Evolutionary conservation across 768 basidiomycete genomes (phyloP).

Genomic region (Lentinula detonsa): DNA sequence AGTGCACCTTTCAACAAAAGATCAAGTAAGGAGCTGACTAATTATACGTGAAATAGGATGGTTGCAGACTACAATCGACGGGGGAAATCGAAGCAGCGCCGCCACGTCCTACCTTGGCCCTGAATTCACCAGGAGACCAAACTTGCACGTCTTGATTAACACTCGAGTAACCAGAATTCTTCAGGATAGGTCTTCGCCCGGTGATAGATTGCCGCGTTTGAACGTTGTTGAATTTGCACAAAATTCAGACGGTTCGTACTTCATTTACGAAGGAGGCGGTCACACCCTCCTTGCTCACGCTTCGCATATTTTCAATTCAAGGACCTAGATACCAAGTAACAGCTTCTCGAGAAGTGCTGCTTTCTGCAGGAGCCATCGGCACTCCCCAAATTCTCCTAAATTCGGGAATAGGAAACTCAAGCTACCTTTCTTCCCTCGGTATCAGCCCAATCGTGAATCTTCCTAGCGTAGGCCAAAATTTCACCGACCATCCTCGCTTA

Average conservation of each 20-base stretch:
- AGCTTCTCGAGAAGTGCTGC: slow-evolving; percentile 18
- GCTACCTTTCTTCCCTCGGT: neutral
- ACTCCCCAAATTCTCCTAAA: slow-evolving; percentile 15
- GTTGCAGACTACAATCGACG: slow-evolving; percentile 14
- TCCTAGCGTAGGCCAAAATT: slow-evolving; percentile 11
- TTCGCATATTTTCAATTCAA: neutral
- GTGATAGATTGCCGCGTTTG: neutral
- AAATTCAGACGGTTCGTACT: neutral
- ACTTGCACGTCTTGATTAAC: slow-evolving; percentile 17
- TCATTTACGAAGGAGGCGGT: neutral
- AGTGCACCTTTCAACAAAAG: neutral
- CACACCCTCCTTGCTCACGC: neutral
- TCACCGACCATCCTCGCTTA: slow-evolving; percentile 10
- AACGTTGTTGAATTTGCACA: slow-evolving; percentile 1
- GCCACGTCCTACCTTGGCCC: slow-evolving; percentile 19
- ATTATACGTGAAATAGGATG: slow-evolving; percentile 10
- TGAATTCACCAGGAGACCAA: slow-evolving; percentile 14
- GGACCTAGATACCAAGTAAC: slow-evolving; percentile 5
- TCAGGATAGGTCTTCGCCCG: neutral
- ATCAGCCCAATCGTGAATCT: slow-evolving; percentile 8
- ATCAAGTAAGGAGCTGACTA: neutral
- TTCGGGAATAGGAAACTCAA: slow-evolving; percentile 14
- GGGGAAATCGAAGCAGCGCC: slow-evolving; percentile 15
- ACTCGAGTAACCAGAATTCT: slow-evolving; percentile 13
- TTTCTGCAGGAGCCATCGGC: slow-evolving; percentile 20